Evolutionary conservation across 768 basidiomycete genomes (phyloP), one percentile per base, ranked within the genome.

Genomic region (Tricholoma hemisulphureum): DNA sequence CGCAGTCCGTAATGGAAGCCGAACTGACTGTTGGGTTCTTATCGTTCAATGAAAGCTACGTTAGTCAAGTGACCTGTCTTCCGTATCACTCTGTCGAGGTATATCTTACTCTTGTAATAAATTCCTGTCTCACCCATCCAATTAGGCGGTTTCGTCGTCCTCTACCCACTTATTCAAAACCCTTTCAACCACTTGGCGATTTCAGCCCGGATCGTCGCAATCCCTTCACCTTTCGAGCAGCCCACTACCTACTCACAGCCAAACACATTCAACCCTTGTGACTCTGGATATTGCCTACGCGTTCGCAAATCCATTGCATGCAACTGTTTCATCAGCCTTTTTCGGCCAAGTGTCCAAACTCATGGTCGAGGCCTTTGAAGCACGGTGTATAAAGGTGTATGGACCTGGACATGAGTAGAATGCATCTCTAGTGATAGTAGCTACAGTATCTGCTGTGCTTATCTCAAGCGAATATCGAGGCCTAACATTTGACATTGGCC

Each of bases 281-380:
- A 89, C 88, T 13, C 81, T 97, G 54, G 89, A 95, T 61, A 78
- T 99, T 32, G 80, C 81, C 1, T 99, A 90, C 71, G 84, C 89
- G 23, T 98, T 98, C 69, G 82, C 89, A 46, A 95, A 86, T 66
- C 95, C 94, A 0, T 63, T 95, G 28, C 88, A 98, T 68, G 89
- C 92, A 2, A 81, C 85, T 4, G 80, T 95, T n/a, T 91, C 92
- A 4, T 80, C 87, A 20, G 76, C 86, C 3, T 94, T 98, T 69
- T 92, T 98, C 68, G 89, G 89, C 8, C 86, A 90, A 67, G 87
- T 97, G 4, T 91, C 91, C 3, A 84, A 83, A 63, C 80, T 88
- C 73, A 98, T 97, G 93, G 87, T 98, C 21, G 76, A 87, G 53
- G 95, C 95, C 1, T 99, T 99, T 64, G 95, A 98, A 74, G 80